phyloP scores from a whole-genome alignment of 345 rosid species.

The Brassica napus region Da-Ae NC_063443.1:14248001-14248500 shows the following conservation, averaged over 20 bases:
- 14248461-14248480: slow-evolving; percentile 89
- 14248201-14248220: slow-evolving; percentile 57
- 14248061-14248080: slow-evolving; percentile 85
- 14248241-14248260: slow-evolving; percentile 66
- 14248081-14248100: slow-evolving; percentile 57
- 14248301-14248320: slow-evolving; percentile 56
- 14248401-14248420: slow-evolving; percentile 58
- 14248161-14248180: slow-evolving; percentile 74
- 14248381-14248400: slow-evolving; percentile 58
- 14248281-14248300: slow-evolving; percentile 59
- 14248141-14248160: slow-evolving; percentile 89
- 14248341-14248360: slow-evolving; percentile 75
- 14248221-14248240: slow-evolving; percentile 56
- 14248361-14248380: slow-evolving; percentile 52
- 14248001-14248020: slow-evolving; percentile 77
- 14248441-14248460: slow-evolving; percentile 81
- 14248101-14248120: slow-evolving; percentile 64
- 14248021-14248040: slow-evolving; percentile 87
- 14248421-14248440: slow-evolving; percentile 77
- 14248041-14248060: slow-evolving; percentile 91
- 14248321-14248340: slow-evolving; percentile 88
- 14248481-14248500: slow-evolving; percentile 60
- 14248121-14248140: slow-evolving; percentile 64
- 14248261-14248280: slow-evolving; percentile 59
- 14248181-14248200: slow-evolving; percentile 78